Conservation (phyloP, 345 rosid genomes). For the Hibiscus trionum region DNA sequence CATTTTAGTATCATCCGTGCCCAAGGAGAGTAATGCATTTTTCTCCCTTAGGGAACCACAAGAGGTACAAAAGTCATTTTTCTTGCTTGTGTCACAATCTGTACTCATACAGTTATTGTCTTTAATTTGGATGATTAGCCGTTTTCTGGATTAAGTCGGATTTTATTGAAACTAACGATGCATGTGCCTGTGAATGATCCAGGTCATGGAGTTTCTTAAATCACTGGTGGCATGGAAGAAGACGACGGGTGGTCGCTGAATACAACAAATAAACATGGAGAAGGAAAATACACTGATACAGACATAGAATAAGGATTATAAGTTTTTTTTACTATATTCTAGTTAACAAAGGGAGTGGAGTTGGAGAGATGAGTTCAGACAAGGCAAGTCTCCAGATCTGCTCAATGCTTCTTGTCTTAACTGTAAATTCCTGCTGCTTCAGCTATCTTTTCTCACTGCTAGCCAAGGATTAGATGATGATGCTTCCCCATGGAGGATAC, state of each 20-base stretch:
- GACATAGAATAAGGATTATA: background rate
- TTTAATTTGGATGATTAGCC: too few relatives aligned
- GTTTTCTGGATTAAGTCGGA: too few relatives aligned
- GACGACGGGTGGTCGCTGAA: constrained; percentile 34
- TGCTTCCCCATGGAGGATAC: background rate
- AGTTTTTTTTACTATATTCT: background rate
- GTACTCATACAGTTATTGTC: too few relatives aligned
- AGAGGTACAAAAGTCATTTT: constrained; percentile 43
- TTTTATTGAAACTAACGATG: background rate
- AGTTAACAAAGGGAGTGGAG: constrained; percentile 11
- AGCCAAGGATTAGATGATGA: background rate
- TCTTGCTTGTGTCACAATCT: too few relatives aligned
- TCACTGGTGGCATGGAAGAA: constrained; percentile 67
- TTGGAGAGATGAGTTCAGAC: constrained; percentile 12
- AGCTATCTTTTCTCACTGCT: background rate
- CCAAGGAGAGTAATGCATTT: constrained; percentile 75
- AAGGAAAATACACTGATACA: constrained; percentile 11
- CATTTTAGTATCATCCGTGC: constrained; percentile 68
- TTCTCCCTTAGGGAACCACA: constrained; percentile 81
- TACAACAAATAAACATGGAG: background rate
- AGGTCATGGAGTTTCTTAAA: constrained; percentile 92
- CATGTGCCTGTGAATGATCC: background rate
- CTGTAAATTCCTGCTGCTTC: constrained; percentile 27
- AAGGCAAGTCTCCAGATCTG: background rate
- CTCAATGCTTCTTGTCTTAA: constrained; percentile 19